Conservation (phyloP, 108 stramenopile genomes). For the Mediolabrus comicus region DNA sequence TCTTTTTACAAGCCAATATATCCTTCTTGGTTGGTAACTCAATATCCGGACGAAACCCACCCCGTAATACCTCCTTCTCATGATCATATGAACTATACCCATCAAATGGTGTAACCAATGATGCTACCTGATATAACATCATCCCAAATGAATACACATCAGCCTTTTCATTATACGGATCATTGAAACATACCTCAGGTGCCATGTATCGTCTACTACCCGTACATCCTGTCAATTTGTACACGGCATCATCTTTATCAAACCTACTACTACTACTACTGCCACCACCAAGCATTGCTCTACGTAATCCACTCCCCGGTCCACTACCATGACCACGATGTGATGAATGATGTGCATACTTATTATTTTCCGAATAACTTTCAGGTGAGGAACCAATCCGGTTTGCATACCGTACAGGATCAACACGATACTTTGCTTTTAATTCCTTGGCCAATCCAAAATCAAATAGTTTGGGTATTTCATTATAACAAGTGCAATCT, state of each 20-base stretch:
- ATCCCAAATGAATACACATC: slow-evolving; percentile 64
- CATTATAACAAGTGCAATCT: background rate
- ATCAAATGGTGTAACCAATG: slow-evolving; percentile 21
- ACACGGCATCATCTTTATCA: slow-evolving; percentile 18
- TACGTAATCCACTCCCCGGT: background rate
- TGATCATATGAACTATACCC: slow-evolving; percentile 2
- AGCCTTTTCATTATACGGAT: slow-evolving; percentile 46
- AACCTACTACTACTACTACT: background rate
- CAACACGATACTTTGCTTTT: slow-evolving; percentile 51
- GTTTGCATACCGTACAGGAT: slow-evolving; percentile 18
- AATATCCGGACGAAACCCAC: background rate
- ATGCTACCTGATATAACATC: slow-evolving; percentile 43
- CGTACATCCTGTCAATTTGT: slow-evolving; percentile 47
- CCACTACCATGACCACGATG: background rate
- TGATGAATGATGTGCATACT: background rate
- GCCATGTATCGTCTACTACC: slow-evolving; percentile 55
- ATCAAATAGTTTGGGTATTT: slow-evolving; percentile 31
- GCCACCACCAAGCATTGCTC: background rate
- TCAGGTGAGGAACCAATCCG: too few species aligned
- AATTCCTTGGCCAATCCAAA: slow-evolving; percentile 49
- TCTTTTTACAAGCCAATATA: background rate
- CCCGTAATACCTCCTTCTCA: slow-evolving; percentile 5
- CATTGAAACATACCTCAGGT: slow-evolving; percentile 48
- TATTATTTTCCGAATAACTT: background rate
- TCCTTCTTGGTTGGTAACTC: background rate